Percentiles rank a stretch among this genome's conserved stretches.
These are phyloP conservation scores for Hordeum marinum DNA, from an alignment of 176 grass and related monocot species.

Conservation along the genomic window DNA sequence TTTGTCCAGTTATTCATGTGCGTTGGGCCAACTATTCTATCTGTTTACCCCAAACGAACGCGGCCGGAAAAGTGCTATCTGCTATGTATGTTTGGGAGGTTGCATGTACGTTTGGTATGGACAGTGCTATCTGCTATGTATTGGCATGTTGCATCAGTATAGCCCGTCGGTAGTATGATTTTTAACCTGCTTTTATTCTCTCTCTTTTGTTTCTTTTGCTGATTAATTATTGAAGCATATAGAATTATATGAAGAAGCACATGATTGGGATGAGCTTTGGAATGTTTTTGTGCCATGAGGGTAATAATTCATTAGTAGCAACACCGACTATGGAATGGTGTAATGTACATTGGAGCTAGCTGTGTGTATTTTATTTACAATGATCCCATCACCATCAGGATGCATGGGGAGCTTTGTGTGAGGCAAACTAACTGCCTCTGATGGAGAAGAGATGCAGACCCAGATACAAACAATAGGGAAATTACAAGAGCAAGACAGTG, in stretches of 20 bases:
- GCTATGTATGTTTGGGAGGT: no score
- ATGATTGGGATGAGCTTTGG: not conserved
- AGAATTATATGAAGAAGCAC: not conserved
- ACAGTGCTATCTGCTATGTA: not conserved
- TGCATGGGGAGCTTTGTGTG: not conserved
- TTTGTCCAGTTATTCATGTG: no score
- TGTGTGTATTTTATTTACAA: not conserved
- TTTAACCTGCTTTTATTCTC: no score
- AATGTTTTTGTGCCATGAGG: not conserved
- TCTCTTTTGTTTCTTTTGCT: not conserved
- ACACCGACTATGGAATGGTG: not conserved
- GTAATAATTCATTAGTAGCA: not conserved
- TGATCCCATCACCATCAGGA: not conserved
- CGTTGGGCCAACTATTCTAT: no score
- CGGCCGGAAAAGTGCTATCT: no score
- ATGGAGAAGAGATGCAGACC: not conserved
- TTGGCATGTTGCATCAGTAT: not conserved
- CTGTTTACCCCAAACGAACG: no score
- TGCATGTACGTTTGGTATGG: not conserved
- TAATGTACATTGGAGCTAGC: not conserved
- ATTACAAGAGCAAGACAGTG: not conserved
- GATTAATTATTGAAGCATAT: conserved; percentile 15
- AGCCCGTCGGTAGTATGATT: not conserved
- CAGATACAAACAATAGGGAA: not conserved
- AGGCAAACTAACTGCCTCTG: not conserved